phyloP scores from a whole-genome alignment of 139 green algal genomes.

The Chlamydomonas sp. region DNA sequence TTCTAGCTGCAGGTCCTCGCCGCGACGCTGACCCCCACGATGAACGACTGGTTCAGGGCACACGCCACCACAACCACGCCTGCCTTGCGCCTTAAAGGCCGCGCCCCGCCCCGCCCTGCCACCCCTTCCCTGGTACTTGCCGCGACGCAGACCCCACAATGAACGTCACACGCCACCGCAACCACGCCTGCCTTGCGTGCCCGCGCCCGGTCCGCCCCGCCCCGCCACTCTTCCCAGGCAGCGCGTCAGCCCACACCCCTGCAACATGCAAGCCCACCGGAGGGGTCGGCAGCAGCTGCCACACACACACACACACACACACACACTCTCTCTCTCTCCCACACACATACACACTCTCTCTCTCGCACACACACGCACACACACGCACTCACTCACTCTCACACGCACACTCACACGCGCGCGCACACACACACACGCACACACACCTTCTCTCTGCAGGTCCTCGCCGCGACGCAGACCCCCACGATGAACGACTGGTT shows the following conservation, averaged over 20 bases:
- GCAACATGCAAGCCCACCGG: background rate
- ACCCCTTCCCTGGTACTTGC: background rate
- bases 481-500: constrained; percentile 60
- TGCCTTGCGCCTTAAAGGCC: background rate
- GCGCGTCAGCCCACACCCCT: background rate
- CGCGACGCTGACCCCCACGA: constrained; percentile 49
- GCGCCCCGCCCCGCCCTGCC: background rate
- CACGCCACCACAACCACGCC: constrained; percentile 61
- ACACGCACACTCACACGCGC: background rate
- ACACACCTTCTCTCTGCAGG: background rate
- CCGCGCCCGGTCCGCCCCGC: no score
- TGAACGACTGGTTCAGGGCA: constrained; percentile 81
- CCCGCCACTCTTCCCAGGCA: no score
- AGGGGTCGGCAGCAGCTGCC: background rate
- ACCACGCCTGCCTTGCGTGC: background rate
- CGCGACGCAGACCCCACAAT: background rate
- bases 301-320: no score
- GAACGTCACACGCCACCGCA: background rate
- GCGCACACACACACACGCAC: background rate
- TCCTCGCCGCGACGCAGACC: constrained; percentile 76
- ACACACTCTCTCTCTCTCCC: no score
- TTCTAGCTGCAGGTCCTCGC: constrained; percentile 72
- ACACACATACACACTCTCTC: no score
- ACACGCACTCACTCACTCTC: background rate
- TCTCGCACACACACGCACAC: background rate